These are phyloP conservation scores for Dictyophora rubrovolvata DNA, from an alignment of 768 basidiomycete species.

Conservation along the genomic window DNA sequence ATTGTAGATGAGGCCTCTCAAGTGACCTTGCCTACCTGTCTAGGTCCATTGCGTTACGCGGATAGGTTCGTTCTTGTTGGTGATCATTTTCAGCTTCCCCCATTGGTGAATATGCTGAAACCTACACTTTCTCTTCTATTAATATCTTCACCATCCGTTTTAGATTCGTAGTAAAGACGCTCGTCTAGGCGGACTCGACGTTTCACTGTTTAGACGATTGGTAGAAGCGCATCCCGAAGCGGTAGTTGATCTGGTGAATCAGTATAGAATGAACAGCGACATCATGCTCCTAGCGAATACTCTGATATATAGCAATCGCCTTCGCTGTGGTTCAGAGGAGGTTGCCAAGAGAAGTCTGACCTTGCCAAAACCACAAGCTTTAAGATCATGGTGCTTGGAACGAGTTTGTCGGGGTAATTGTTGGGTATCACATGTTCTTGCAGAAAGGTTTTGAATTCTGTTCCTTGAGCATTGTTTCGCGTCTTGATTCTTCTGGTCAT, in stretches of 20 bases:
- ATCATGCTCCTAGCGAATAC: conserved; percentile 88
- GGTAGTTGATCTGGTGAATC: conserved; percentile 75
- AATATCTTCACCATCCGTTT: not conserved
- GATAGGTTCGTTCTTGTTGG: conserved; percentile 91
- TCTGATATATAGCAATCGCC: conserved; percentile 70
- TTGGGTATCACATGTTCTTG: conserved; percentile 61
- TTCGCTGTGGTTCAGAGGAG: conserved; percentile 67
- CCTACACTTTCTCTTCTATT: not conserved
- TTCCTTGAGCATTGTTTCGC: not conserved
- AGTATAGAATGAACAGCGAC: conserved; percentile 95
- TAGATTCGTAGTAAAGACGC: conserved; percentile 78
- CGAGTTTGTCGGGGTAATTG: conserved; percentile 32
- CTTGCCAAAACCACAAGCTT: conserved; percentile 37
- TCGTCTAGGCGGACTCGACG: conserved; percentile 76
- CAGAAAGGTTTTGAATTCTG: conserved; percentile 43
- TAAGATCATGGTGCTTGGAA: conserved; percentile 35
- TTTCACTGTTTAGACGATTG: conserved; percentile 80
- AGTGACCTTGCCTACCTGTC: conserved; percentile 89
- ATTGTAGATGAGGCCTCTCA: conserved; percentile 98
- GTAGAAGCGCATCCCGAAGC: conserved; percentile 81
- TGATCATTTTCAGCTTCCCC: conserved; percentile 95
- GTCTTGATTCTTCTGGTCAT: not conserved
- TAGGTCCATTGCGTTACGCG: conserved; percentile 87
- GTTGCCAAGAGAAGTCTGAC: conserved; percentile 52
- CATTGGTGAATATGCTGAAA: conserved; percentile 47